These are phyloP conservation scores for Arthrinium puccinioides DNA, from an alignment of 2,329 filamentous ascomycete genomes.

Conservation along the genomic window DNA sequence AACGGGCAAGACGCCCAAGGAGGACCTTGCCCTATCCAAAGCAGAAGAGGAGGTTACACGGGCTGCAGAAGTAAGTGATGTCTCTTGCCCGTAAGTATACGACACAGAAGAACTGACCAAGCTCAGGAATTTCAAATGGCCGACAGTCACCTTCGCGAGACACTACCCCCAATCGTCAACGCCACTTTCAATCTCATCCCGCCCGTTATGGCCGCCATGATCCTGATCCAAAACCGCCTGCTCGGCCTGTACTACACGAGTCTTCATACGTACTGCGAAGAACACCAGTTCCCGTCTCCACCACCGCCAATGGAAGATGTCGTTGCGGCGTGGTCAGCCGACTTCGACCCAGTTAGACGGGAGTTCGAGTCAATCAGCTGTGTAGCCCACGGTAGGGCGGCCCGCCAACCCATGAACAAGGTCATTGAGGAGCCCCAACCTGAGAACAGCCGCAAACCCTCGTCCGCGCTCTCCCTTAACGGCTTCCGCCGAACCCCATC, in stretches of 20 bases:
- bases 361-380: constrained; percentile 60
- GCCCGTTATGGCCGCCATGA: constrained; percentile 60
- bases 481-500: constrained; percentile 31
- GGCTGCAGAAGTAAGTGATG: constrained; percentile 50
- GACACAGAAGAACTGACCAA: constrained; percentile 1
- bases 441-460: constrained; percentile 15
- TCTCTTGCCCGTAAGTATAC: not conserved
- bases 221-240: constrained; percentile 70
- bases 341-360: constrained; percentile 55
- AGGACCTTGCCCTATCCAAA: constrained; percentile 64
- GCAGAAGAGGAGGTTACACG: constrained; percentile 62
- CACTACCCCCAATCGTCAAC: constrained; percentile 63
- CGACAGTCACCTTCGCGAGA: constrained; percentile 65
- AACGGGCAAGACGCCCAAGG: constrained; percentile 60
- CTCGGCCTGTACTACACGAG: constrained; percentile 74
- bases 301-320: constrained; percentile 67
- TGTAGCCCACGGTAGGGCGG: constrained; percentile 60
- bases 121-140: constrained; percentile 70
- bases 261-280: constrained; percentile 65
- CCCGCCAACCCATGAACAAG: constrained; percentile 39
- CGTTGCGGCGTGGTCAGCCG: constrained; percentile 55
- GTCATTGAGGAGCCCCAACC: constrained; percentile 20
- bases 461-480: constrained; percentile 19
- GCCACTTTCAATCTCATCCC: constrained; percentile 70
- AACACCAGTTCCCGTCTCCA: constrained; percentile 62